These are phyloP conservation scores for Clarireedia paspali DNA, from an alignment of 2,329 filamentous ascomycete genomes.

Conservation along the genomic window DNA sequence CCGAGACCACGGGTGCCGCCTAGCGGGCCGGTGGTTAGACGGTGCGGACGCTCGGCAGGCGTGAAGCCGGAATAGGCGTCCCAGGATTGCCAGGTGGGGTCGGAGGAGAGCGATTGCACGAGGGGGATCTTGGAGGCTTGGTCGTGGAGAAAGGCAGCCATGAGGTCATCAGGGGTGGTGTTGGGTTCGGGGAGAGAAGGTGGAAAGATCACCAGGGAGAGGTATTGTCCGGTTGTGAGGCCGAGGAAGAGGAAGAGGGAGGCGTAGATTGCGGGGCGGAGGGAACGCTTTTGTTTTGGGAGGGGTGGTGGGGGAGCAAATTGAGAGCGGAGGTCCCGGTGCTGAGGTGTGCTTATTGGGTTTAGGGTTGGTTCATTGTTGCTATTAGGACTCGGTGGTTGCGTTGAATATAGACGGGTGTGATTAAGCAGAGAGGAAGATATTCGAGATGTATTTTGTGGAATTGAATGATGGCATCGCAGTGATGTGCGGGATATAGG, in stretches of 20 bases:
- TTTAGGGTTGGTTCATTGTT: neutral
- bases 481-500: neutral
- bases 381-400: neutral
- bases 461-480: neutral
- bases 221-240: conserved; percentile 31
- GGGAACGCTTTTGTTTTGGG: conserved; percentile 18
- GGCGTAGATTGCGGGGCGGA: conserved; percentile 27
- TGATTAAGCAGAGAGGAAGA: neutral
- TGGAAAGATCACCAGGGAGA: conserved; percentile 36
- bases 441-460: neutral
- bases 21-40: conserved; percentile 38
- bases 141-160: conserved; percentile 35
- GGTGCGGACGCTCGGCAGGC: conserved; percentile 13
- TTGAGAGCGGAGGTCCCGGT: conserved; percentile 24
- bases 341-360: neutral
- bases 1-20: conserved; percentile 36
- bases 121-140: conserved; percentile 39
- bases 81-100: conserved; percentile 36
- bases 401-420: conserved; percentile 1
- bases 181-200: conserved; percentile 34
- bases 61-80: conserved; percentile 33
- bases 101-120: conserved; percentile 38
- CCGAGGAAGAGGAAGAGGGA: conserved; percentile 37
- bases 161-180: conserved; percentile 34
- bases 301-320: conserved; percentile 13